A percentile compares a stretch with the other conserved stretches of the same genome.
Conservation (phyloP, 2,329 filamentous ascomycete genomes). For the Geosmithia flava region DNA sequence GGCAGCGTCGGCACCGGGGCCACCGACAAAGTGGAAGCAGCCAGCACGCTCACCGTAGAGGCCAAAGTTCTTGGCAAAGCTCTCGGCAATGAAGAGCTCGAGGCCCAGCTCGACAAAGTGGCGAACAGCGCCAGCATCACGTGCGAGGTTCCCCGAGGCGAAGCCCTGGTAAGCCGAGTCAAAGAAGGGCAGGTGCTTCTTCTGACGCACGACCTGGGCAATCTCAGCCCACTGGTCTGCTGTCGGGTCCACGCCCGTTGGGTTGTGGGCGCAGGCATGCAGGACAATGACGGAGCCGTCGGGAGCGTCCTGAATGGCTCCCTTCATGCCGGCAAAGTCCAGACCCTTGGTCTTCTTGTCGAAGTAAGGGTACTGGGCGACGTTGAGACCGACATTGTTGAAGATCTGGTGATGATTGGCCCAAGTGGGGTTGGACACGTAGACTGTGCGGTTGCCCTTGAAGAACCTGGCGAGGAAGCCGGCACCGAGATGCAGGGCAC, state of each 20-base stretch:
- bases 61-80: constrained; percentile 96
- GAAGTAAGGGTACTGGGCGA: constrained; percentile 90
- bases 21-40: constrained; percentile 86
- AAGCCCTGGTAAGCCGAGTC: constrained; percentile 98
- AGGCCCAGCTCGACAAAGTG: constrained; percentile 91
- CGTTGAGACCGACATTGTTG: constrained; percentile 68
- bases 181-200: constrained; percentile 93
- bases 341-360: constrained; percentile 77
- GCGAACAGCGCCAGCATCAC: constrained; percentile 83
- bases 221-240: constrained; percentile 91
- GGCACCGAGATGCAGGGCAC: constrained; percentile 84
- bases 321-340: constrained; percentile 82
- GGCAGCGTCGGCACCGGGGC: constrained; percentile 54
- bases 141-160: constrained; percentile 75
- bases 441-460: constrained; percentile 60
- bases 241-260: constrained; percentile 91
- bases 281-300: constrained; percentile 77
- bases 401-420: constrained; percentile 99
- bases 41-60: constrained; percentile 94
- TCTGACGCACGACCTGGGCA: constrained; percentile 60
- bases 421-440: constrained; percentile 94
- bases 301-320: constrained; percentile 56
- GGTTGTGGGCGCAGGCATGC: constrained; percentile 96
- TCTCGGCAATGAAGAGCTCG: constrained; percentile 78
- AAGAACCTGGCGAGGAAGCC: constrained; percentile 94